Percentiles rank a stretch among this genome's conserved stretches.
Conservation (phyloP, 441 rosid species). For the Gossypium laxum region DNA sequence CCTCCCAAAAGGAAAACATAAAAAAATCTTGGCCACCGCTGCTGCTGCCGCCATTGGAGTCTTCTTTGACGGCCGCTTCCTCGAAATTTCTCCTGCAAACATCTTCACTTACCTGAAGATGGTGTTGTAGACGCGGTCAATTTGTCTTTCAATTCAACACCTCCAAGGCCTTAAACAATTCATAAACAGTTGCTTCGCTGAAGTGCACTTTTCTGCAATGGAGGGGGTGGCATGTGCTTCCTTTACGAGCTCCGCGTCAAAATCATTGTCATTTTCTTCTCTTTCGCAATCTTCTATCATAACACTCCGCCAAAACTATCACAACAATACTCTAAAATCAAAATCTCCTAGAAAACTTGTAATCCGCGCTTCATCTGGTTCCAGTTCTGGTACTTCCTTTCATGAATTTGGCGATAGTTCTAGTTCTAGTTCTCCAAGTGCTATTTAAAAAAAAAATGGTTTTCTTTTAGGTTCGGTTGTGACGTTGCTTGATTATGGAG, state of each 20-base stretch:
- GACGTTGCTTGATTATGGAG: slow-evolving; percentile 88
- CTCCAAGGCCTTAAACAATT: neutral
- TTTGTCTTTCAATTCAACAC: neutral
- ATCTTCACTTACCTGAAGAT: neutral
- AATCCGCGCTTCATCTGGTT: slow-evolving; percentile 40
- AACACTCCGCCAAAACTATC: slow-evolving; percentile 16
- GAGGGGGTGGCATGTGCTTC: slow-evolving; percentile 22
- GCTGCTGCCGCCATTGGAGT: neutral
- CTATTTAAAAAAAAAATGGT: too few relatives aligned
- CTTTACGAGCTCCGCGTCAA: neutral
- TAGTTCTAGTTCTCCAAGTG: slow-evolving; percentile 22
- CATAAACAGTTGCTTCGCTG: neutral
- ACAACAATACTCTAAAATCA: slow-evolving; percentile 26
- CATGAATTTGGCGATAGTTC: slow-evolving; percentile 26
- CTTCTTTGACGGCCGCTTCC: neutral
- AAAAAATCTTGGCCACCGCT: neutral
- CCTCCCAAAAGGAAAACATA: neutral
- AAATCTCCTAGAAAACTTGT: slow-evolving; percentile 28
- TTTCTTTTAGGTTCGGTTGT: slow-evolving; percentile 32
- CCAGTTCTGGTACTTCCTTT: slow-evolving; percentile 33
- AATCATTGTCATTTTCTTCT: neutral
- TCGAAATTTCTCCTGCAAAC: neutral
- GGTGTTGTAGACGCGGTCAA: neutral
- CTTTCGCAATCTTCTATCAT: slow-evolving; percentile 18
- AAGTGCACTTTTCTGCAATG: slow-evolving; percentile 15